Percentiles rank a stretch among this genome's conserved stretches.
These are phyloP conservation scores for Schizochytrium sp. DNA, from an alignment of 108 stramenopile species.

Conservation along the genomic window DNA sequence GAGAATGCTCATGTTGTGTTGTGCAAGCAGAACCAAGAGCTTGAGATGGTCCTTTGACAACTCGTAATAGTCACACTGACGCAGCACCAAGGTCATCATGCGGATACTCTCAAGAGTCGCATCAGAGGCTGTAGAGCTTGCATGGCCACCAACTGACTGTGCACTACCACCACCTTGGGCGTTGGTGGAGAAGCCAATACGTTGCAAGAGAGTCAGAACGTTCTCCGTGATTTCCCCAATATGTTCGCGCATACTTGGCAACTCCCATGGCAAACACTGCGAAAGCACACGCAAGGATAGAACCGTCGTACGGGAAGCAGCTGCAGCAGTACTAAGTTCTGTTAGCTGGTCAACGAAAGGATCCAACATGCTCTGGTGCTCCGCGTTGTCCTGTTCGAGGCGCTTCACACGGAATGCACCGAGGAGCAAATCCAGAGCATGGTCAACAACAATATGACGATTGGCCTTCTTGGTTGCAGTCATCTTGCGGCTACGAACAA, in stretches of 20 bases:
- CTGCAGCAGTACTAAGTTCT: background rate
- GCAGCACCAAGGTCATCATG: slow-evolving; percentile 40
- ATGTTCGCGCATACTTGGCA: slow-evolving; percentile 31
- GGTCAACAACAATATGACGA: slow-evolving; percentile 38
- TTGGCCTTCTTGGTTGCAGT: slow-evolving; percentile 36
- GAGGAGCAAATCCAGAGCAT: slow-evolving; percentile 12
- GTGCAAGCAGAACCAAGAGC: slow-evolving; percentile 8
- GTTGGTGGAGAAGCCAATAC: slow-evolving; percentile 18
- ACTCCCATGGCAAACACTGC: slow-evolving; percentile 11
- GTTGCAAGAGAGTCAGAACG: slow-evolving; percentile 26
- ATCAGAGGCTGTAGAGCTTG: background rate
- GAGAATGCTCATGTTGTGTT: background rate
- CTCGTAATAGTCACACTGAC: background rate
- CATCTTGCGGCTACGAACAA: slow-evolving; percentile 2
- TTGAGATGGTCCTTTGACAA: slow-evolving; percentile 41
- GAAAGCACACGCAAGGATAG: slow-evolving; percentile 12
- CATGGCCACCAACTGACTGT: background rate
- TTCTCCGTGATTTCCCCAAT: background rate
- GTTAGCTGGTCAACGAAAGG: slow-evolving; percentile 32
- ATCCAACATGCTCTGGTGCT: slow-evolving; percentile 47
- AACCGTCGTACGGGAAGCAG: slow-evolving; percentile 26
- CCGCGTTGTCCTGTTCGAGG: background rate
- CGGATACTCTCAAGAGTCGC: background rate
- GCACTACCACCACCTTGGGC: slow-evolving; percentile 40
- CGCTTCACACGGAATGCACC: slow-evolving; percentile 30